Evolutionary conservation across 177 flowering plant genomes (phyloP).

Genomic region (Vitis hybrid): DNA sequence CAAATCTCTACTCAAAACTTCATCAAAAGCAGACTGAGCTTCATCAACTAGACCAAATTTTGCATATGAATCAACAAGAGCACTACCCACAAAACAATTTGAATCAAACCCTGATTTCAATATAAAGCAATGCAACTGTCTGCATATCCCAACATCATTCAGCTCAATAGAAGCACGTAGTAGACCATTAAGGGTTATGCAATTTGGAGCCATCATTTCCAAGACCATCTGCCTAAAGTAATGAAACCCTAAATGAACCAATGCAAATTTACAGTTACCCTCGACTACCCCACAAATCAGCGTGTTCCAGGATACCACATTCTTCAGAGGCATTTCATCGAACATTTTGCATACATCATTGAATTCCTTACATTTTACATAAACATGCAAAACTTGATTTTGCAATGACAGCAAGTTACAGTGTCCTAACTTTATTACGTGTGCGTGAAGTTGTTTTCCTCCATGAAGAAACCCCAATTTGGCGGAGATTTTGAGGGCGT

Average conservation of each 20-base stretch:
- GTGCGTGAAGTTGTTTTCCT: constrained; percentile 48
- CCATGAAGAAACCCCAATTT: constrained; percentile 27
- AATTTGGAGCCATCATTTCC: constrained; percentile 39
- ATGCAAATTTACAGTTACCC: neutral
- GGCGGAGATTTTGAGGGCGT: constrained; percentile 37
- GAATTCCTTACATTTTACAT: constrained; percentile 37
- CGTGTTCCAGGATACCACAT: constrained; percentile 60
- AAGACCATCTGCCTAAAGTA: constrained; percentile 55
- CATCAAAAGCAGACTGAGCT: constrained; percentile 49
- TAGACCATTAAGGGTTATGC: constrained; percentile 45
- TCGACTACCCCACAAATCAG: constrained; percentile 41
- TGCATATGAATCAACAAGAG: constrained; percentile 56
- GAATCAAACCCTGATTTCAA: constrained; percentile 36
- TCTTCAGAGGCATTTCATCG: constrained; percentile 54
- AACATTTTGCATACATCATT: constrained; percentile 40
- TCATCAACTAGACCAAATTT: constrained; percentile 46
- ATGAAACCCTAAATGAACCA: constrained; percentile 25
- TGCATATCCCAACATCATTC: constrained; percentile 32
- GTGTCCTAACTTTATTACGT: constrained; percentile 34
- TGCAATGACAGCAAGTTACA: constrained; percentile 26
- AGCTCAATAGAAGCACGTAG: constrained; percentile 32
- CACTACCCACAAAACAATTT: constrained; percentile 40
- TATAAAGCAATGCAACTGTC: constrained; percentile 49
- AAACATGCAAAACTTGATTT: constrained; percentile 42
- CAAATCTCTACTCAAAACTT: constrained; percentile 35